phyloP scores from a whole-genome alignment of 495 filamentous ascomycete species.

The Talaromyces ruber region DNA sequence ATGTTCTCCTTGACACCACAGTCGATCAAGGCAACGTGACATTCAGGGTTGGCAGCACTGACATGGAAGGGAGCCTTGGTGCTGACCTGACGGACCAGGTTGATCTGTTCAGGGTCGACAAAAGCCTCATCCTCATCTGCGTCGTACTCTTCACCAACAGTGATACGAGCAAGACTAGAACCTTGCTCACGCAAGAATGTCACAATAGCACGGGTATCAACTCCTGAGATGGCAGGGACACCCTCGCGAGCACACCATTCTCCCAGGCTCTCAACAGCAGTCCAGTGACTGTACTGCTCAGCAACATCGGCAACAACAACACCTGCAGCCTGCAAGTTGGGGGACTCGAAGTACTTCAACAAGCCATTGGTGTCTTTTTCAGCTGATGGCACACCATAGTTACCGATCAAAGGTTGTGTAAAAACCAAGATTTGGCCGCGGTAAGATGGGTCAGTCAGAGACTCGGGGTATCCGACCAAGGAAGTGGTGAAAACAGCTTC shows the following conservation, averaged over 20 bases:
- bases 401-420: slow-evolving; percentile 97
- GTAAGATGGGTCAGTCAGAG: slow-evolving; percentile 97
- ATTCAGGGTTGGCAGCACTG: slow-evolving; percentile 63
- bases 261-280: slow-evolving; percentile 84
- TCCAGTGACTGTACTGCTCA: slow-evolving; percentile 94
- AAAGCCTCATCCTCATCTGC: slow-evolving; percentile 97
- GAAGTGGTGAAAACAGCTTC: slow-evolving; percentile 95
- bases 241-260: slow-evolving; percentile 95
- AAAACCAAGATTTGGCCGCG: slow-evolving; percentile 97
- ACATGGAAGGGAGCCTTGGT: slow-evolving; percentile 98
- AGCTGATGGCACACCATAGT: slow-evolving; percentile 86
- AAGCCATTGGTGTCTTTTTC: slow-evolving; percentile 69
- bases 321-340: slow-evolving; percentile 91
- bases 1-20: slow-evolving; percentile 99
- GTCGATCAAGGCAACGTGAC: slow-evolving; percentile 91
- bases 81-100: slow-evolving; percentile 88
- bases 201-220: slow-evolving; percentile 94
- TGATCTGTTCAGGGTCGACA: slow-evolving; percentile 90
- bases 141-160: slow-evolving; percentile 96
- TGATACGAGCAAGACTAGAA: slow-evolving; percentile 89
- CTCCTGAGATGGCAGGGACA: slow-evolving; percentile 91
- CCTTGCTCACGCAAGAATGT: slow-evolving; percentile 92
- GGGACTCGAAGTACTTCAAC: slow-evolving; percentile 90
- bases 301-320: slow-evolving; percentile 95
- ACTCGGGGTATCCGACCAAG: slow-evolving; percentile 92